Evolutionary conservation across 345 rosid genomes (phyloP), one percentile per base, ranked within the genome.

Genomic region (Abelmoschus esculentus): DNA sequence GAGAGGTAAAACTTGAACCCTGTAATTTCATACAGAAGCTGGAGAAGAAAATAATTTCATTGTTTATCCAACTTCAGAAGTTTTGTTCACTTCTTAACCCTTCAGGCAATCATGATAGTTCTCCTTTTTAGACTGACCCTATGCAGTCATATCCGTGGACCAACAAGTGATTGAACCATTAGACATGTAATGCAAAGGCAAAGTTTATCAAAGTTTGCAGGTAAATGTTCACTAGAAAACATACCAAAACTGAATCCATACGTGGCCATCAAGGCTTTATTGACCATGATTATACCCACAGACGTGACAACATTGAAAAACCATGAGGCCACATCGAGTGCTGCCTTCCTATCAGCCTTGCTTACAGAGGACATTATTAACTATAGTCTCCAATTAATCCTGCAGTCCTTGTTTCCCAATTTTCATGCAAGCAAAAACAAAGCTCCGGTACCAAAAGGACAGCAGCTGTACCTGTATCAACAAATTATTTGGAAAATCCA

Each of bases 251-350:
- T 87, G 78, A 89, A 96, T 66, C 99, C 99, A 40, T 96, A 85
- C 14, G 92, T 83, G 60, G 96, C 96, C 99, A 96, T 92, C 70
- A 96, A 77, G 36, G 96, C 98, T 80, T 96, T 96, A 81, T 96
- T 96, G 61, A 92, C 98, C 15, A 96, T 87, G 74, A 96, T 96
- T 62, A 96, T 92, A 52, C 99, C 99, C 72, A 96, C 99, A 29
- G 99, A 96, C 4, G 98, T 90, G 73, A 96, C 97, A 44, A 96
- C 90, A 69, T 96, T 96, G 88, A 96, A 96, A 74, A 90, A 76
- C 99, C 99, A 96, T 67, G 99, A 87, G 29, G 96, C 96, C 28
- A 84, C 86, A 83, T 96, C 99, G n/a, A 86, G 61, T 18, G 90
- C 52, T 12, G 93, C 96, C 77, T 89, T 96, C 79, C 61, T 84